These are phyloP conservation scores for Fusarium praegraminearum DNA, from an alignment of 2,329 filamentous ascomycete genomes.

Conservation along the genomic window DNA sequence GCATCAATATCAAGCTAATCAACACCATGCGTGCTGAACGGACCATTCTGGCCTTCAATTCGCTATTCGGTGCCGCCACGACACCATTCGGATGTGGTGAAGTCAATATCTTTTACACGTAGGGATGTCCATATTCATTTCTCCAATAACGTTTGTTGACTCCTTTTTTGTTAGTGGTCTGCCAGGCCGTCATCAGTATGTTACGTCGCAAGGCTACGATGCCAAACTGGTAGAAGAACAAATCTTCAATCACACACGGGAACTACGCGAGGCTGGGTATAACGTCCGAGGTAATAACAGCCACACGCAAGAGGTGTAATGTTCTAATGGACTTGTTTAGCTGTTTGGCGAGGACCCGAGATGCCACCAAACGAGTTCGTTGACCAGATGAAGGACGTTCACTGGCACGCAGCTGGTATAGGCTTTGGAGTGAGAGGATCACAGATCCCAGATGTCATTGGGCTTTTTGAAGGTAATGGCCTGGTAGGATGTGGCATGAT, in stretches of 20 bases:
- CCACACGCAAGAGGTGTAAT: fast-evolving
- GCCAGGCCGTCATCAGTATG: constrained; percentile 12
- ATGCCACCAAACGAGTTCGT: background rate
- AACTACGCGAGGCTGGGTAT: constrained; percentile 7
- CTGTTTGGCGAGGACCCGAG: constrained; percentile 17
- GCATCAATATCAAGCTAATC: background rate
- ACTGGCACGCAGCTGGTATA: constrained; percentile 12
- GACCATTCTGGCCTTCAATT: background rate
- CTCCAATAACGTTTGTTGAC: background rate
- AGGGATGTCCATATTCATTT: fast-evolving
- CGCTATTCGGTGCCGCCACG: background rate
- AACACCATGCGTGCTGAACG: background rate
- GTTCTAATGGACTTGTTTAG: fast-evolving
- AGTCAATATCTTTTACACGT: constrained; percentile 18
- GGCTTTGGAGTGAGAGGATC: constrained; percentile 20
- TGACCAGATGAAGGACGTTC: background rate
- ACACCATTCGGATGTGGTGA: background rate
- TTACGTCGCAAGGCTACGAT: constrained; percentile 13
- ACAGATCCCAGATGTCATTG: constrained; percentile 1
- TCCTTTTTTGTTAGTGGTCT: too few species aligned
- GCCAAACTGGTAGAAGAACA: background rate
- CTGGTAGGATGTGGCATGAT: fast-evolving
- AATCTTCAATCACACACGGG: constrained; percentile 21
- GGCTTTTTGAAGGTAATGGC: background rate
- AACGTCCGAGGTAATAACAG: background rate